Conservation (phyloP, 108 stramenopile genomes). For the Fragilaria radians region DNA sequence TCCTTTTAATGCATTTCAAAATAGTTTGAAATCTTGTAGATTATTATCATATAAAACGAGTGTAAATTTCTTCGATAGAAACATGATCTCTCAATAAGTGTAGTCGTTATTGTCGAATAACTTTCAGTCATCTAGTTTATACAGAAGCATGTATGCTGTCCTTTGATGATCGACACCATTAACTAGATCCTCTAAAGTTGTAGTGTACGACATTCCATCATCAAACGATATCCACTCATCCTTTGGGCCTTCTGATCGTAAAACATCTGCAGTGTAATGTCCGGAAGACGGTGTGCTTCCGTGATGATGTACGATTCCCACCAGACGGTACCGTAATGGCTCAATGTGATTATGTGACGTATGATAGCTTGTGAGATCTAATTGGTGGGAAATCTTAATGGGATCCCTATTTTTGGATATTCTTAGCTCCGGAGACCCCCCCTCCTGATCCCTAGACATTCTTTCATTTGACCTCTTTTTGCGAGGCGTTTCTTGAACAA, state of each 20-base stretch:
- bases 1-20: too few species aligned
- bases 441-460: slow-evolving; percentile 22
- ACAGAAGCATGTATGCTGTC: slow-evolving; percentile 39
- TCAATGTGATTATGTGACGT: neutral
- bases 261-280: slow-evolving; percentile 4
- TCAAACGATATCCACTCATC: slow-evolving; percentile 35
- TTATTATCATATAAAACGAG: too few species aligned
- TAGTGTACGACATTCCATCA: slow-evolving; percentile 13
- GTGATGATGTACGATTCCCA: neutral
- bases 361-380: neutral
- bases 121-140: slow-evolving; percentile 6
- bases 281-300: slow-evolving; percentile 3
- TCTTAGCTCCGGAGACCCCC: neutral
- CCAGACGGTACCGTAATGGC: neutral
- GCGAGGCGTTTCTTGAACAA: slow-evolving; percentile 24
- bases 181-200: slow-evolving; percentile 4
- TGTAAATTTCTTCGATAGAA: too few species aligned
- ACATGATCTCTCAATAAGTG: too few species aligned
- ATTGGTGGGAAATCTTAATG: neutral
- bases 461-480: slow-evolving; percentile 20
- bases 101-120: too few species aligned
- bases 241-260: neutral
- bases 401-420: slow-evolving; percentile 1
- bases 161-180: slow-evolving; percentile 10
- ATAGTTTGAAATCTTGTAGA: too few species aligned